These are phyloP conservation scores for Paraleonurus japonicus DNA, from an alignment of 257 asterid species.

Conservation along the genomic window DNA sequence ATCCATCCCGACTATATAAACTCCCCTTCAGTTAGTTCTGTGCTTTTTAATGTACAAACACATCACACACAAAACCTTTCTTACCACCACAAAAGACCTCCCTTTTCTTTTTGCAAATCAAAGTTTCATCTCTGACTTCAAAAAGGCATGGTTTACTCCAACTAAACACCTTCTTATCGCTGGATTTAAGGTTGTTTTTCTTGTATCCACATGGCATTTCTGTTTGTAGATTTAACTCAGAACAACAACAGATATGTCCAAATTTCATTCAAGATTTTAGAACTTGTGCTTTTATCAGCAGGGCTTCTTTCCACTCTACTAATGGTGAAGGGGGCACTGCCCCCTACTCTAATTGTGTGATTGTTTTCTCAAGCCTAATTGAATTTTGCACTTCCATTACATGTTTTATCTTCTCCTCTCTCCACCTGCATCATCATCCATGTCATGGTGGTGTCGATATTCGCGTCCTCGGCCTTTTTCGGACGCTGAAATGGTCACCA, in stretches of 20 bases:
- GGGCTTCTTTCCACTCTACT: conserved; percentile 41
- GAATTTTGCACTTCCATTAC: conserved; percentile 29
- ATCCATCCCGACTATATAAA: no score
- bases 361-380: conserved; percentile 28
- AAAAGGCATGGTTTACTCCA: neutral
- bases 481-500: conserved; percentile 10
- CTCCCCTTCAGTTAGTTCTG: neutral
- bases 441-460: conserved; percentile 38
- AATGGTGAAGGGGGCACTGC: conserved; percentile 35
- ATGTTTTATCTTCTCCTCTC: conserved; percentile 43
- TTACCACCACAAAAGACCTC: neutral
- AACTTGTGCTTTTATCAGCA: conserved; percentile 44
- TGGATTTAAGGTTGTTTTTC: neutral
- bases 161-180: neutral
- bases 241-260: conserved; percentile 34
- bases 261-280: conserved; percentile 35
- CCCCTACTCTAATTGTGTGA: conserved; percentile 22
- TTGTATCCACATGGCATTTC: conserved; percentile 29
- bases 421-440: conserved; percentile 37
- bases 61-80: neutral
- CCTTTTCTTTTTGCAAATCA: neutral
- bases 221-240: conserved; percentile 31
- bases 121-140: neutral
- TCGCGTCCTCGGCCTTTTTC: conserved; percentile 38
- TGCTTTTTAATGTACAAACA: neutral